Evolutionary conservation across 352 stramenopile species (phyloP).

Genomic region (Phytophthora pinifolia): DNA sequence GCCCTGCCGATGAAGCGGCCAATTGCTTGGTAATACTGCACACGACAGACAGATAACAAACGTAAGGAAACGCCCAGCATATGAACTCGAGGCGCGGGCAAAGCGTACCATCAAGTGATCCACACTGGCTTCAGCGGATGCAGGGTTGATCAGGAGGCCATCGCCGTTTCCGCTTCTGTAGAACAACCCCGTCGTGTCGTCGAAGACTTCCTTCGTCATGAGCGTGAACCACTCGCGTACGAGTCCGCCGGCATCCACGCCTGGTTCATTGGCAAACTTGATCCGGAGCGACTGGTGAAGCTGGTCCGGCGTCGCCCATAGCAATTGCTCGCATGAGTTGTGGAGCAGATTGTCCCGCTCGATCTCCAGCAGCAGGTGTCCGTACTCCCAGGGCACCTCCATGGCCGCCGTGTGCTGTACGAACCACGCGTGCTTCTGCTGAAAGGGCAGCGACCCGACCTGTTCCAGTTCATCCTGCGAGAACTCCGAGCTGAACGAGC

Average conservation of each 20-base stretch:
- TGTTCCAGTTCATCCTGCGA: conserved; percentile 72
- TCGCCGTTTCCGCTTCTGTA: conserved; percentile 72
- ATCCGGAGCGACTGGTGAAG: conserved; percentile 88
- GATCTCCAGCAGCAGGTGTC: conserved; percentile 86
- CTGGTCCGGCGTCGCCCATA: conserved; percentile 82
- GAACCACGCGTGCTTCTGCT: conserved; percentile 90
- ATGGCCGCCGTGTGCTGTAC: conserved; percentile 84
- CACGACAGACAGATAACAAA: conserved; percentile 4
- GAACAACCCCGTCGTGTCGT: conserved; percentile 83
- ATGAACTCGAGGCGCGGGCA: background rate
- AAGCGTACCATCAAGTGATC: conserved; percentile 79
- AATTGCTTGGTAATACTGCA: conserved; percentile 87
- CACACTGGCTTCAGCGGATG: conserved; percentile 78
- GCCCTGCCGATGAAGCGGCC: conserved; percentile 86
- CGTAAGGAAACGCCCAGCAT: conserved; percentile 9
- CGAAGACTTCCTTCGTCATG: conserved; percentile 90
- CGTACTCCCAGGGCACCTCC: conserved; percentile 87
- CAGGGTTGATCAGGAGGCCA: conserved; percentile 84
- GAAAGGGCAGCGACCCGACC: conserved; percentile 69
- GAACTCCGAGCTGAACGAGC: conserved; percentile 64
- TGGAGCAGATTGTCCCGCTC: conserved; percentile 87
- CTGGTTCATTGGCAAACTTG: conserved; percentile 90
- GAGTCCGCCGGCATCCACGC: conserved; percentile 90
- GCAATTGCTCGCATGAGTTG: conserved; percentile 87
- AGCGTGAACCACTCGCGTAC: conserved; percentile 92